Percentiles rank a stretch among this genome's conserved stretches.
phyloP scores from a whole-genome alignment of 78 protist species.

The Speleostelium caveatum region DNA sequence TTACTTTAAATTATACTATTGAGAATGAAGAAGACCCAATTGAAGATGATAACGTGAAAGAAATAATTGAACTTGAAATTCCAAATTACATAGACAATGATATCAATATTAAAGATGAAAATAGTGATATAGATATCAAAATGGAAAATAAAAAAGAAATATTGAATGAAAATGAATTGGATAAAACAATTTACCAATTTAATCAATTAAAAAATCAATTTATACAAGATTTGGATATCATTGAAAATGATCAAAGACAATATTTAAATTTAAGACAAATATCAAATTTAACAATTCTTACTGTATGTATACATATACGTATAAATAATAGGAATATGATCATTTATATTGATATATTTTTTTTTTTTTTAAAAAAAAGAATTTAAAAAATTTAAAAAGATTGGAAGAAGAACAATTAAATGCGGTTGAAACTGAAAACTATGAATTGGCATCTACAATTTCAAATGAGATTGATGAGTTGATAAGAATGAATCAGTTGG shows the following conservation, averaged over 20 bases:
- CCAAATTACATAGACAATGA: not conserved
- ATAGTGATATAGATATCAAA: not conserved
- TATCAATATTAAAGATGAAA: not conserved
- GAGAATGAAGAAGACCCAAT: not conserved
- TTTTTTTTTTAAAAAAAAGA: no score
- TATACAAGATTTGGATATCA: no score
- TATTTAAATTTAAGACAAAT: no score
- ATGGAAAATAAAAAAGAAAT: no score
- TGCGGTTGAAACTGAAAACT: constrained; percentile 45
- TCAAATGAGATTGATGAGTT: not conserved
- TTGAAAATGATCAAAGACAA: no score
- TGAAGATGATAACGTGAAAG: not conserved
- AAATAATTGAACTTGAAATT: not conserved
- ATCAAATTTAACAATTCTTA: no score
- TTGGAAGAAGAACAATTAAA: constrained; percentile 11
- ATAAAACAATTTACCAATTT: no score
- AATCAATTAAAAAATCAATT: no score
- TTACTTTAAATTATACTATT: not conserved
- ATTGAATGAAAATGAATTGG: no score
- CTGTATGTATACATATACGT: no score
- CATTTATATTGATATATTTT: no score
- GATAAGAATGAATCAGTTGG: not conserved
- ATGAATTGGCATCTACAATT: constrained; percentile 32
- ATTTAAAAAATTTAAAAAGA: not conserved
- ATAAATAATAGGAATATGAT: no score